Conservation (phyloP, 805 yeast genomes). For the Yarrowia yakushimensis region DNA sequence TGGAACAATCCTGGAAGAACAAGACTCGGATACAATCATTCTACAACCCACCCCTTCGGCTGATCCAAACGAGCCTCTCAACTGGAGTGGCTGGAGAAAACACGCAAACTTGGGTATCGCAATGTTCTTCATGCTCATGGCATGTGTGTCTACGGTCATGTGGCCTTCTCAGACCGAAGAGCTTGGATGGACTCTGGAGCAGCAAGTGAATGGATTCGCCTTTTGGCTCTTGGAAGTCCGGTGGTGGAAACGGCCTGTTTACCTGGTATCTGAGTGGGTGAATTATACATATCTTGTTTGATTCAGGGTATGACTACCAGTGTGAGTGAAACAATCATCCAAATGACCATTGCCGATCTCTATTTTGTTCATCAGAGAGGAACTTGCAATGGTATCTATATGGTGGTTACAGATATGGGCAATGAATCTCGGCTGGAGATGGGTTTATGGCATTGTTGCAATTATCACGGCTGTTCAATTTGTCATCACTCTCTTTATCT, state of each 20-base stretch:
- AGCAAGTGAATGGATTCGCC: background rate
- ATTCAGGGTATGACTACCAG: background rate
- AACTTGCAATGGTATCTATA: background rate
- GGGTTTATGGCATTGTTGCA: background rate
- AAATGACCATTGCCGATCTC: background rate
- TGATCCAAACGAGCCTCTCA: background rate
- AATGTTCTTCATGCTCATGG: background rate
- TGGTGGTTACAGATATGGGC: background rate
- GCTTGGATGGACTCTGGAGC: background rate
- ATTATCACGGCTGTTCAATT: background rate
- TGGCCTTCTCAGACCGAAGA: background rate
- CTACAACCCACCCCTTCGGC: background rate
- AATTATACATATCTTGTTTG: background rate
- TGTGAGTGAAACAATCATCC: background rate
- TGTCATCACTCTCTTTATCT: too few species aligned
- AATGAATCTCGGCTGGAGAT: background rate
- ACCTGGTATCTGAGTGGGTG: background rate
- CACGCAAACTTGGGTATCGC: background rate
- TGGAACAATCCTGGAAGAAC: background rate
- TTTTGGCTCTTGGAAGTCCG: background rate
- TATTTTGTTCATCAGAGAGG: background rate
- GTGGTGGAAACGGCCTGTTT: background rate
- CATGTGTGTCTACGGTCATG: background rate
- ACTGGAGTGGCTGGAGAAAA: background rate
- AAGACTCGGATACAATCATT: background rate